Evolutionary conservation across 345 rosid species (phyloP).

Genomic region (Rhodamnia rubescens): DNA sequence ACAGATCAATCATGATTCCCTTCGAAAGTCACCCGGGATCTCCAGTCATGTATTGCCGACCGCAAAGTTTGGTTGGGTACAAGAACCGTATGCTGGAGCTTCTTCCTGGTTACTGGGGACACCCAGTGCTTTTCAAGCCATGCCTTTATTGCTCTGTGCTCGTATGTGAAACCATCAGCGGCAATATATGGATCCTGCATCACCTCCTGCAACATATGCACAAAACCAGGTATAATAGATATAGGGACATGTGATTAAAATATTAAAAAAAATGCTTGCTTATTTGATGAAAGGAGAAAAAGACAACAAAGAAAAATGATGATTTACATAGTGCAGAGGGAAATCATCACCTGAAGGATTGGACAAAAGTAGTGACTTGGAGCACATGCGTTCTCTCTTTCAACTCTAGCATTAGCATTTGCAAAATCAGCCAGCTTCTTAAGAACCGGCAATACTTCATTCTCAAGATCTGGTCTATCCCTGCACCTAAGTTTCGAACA

Average conservation of each 20-base stretch:
- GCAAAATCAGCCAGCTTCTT: conserved; percentile 52
- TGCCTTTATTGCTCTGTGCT: conserved; percentile 54
- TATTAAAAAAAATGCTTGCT: not conserved
- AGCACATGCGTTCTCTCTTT: conserved; percentile 24
- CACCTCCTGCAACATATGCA: conserved; percentile 43
- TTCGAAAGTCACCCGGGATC: conserved; percentile 26
- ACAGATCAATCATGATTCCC: not conserved
- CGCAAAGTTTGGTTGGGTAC: conserved; percentile 56
- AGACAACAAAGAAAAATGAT: not conserved
- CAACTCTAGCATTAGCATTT: conserved; percentile 32
- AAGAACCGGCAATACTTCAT: conserved; percentile 64
- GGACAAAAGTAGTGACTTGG: conserved; percentile 76
- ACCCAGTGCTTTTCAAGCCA: conserved; percentile 60
- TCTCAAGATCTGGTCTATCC: conserved; percentile 82
- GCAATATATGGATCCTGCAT: conserved; percentile 89
- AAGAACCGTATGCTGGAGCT: conserved; percentile 31
- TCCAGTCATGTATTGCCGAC: conserved; percentile 75
- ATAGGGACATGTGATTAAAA: not conserved
- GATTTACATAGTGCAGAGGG: not conserved
- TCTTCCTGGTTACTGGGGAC: conserved; percentile 66
- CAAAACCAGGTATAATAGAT: not conserved
- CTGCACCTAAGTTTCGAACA: conserved; percentile 78
- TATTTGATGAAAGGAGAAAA: not conserved
- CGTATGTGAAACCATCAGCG: conserved; percentile 83
- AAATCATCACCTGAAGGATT: conserved; percentile 53